Evolutionary conservation across 2,329 filamentous ascomycete genomes (phyloP), one percentile per base, ranked within the genome.

Genomic region (Fusarium brevicatenulatum): DNA sequence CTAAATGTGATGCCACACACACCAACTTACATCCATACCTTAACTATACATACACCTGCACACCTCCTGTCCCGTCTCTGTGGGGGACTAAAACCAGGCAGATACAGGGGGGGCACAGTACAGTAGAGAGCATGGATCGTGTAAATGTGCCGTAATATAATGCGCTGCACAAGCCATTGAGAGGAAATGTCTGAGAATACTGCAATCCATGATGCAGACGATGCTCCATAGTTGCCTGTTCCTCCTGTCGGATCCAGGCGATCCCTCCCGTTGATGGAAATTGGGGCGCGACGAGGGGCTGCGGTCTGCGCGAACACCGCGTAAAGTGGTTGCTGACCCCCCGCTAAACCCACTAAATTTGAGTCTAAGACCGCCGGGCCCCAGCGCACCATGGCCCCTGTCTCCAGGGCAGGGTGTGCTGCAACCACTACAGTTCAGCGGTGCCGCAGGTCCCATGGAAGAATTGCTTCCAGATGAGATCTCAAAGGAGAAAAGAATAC

Each of bases 211-310:
- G 68, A 71, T 76, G 72, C 70, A 63, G 64, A 74, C 70, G 62
- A 74, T 76, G 72, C 62, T 60, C 75, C 73, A 74, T 76, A 78
- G 80, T 78, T 81, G 80, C 78, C 80, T 81, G 73, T 64, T 70
- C 43, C 56, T 62, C 71, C 66, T 73, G 68, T 72, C 68, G 67
- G 72, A 66, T 64, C 60, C 46, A 66, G 72, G 71, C 70, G 70
- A 76, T 76, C 66, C 62, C 63, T 74, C 68, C 70, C 64, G 70
- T 68, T 68, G 67, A 71, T 69, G 67, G 75, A 75, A 76, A 76
- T 64, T 74, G 74, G 74, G 73, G 67, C 76, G 73, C 76, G 74
- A 73, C 65, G 76, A 78, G 76, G 76, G 75, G 76, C 76, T 75
- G 28, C 53, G 39, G 68, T 67, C 69, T 52, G 71, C 69, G 66